Evolutionary conservation across 192 early-diverging fungal genomes (phyloP).

Genomic region (Borealophlyctis nickersoniae): DNA sequence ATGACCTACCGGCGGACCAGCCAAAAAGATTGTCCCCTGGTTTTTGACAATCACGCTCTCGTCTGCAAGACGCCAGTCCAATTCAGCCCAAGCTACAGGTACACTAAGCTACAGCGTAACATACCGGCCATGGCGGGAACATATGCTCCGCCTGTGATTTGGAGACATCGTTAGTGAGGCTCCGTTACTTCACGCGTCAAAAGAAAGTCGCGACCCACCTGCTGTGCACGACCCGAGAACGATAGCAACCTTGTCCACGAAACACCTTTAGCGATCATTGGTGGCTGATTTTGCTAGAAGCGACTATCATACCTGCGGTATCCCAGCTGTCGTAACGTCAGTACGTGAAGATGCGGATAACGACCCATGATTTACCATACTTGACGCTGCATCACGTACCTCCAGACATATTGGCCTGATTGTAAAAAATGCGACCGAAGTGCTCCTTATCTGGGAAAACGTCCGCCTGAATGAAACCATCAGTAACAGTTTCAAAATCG

Average conservation of each 20-base stretch:
- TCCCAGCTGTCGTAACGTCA: too few species aligned
- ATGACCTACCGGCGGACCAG: conserved; percentile 70
- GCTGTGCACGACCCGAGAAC: conserved; percentile 97
- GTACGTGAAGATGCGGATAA: neutral
- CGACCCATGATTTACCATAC: neutral
- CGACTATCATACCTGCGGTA: conserved; percentile 63
- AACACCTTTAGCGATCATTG: too few species aligned
- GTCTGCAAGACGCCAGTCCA: too few species aligned
- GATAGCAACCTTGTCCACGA: conserved; percentile 66
- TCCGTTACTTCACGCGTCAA: too few species aligned
- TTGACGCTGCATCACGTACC: conserved; percentile 18
- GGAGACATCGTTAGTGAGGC: too few species aligned
- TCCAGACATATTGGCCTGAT: conserved; percentile 68
- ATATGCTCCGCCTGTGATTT: conserved; percentile 81
- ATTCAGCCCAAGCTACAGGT: too few species aligned
- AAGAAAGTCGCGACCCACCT: conserved; percentile 51
- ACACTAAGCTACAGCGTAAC: too few species aligned
- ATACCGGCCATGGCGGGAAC: conserved; percentile 90
- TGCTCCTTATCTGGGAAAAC: conserved; percentile 88
- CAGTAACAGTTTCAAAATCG: too few species aligned
- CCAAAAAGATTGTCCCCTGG: conserved; percentile 96
- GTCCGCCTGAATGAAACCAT: conserved; percentile 83
- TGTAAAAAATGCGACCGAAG: conserved; percentile 95
- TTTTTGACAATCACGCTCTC: conserved; percentile 93
- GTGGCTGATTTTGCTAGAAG: too few species aligned